Base-by-base conservation (phyloP, 148 eudicot species). In the Nyssa sinensis region DNA sequence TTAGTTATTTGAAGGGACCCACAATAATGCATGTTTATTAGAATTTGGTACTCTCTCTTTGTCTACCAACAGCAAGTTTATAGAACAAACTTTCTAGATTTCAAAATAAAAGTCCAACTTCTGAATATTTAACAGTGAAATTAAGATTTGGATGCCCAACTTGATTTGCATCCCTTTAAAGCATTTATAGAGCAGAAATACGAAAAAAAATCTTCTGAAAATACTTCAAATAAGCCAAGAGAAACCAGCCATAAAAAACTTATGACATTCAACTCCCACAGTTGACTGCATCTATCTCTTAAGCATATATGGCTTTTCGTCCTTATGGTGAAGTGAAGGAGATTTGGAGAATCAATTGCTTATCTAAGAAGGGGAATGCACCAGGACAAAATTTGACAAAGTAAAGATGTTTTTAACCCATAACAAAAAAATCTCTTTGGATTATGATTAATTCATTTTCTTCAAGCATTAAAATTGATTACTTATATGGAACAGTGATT, bases 31-130 rank as follows among this genome's bases (percentile, higher is more conserved):
- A 70, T 61, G 31, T 68, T 64, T 49, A 32, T 71, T 19, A 63
- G 61, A 75, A 72, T 72, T 75, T 70, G 83, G 82, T 80, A 66
- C 49, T 21, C 65, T 79, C 70, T 85, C 84, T 23, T 64, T 82
- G 82, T 72, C 88, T 73, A 69, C 77, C 75, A 70, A 71, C 60
- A 55, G 61, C 79, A 78, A 65, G 70, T 55, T 31, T 24, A 70
- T 21, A 63, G 25, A 55, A 79, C 29, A 78, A 28, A 23, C 7
- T 66, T 78, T 62, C 27, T 51, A 44, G 35, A n/a, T 35, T 30
- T 44, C 71, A 73, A n/a, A 78, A 29, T 31, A 27, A 31, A 60
- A 51, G 59, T 27, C 71, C 59, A 62, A 53, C 66, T 53, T 69
- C 70, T n/a, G 19, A 70, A 65, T 64, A 41, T 58, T 16, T 59